Evolutionary conservation across 192 early-diverging fungal species (phyloP).

Genomic region (Dispira parvispora): DNA sequence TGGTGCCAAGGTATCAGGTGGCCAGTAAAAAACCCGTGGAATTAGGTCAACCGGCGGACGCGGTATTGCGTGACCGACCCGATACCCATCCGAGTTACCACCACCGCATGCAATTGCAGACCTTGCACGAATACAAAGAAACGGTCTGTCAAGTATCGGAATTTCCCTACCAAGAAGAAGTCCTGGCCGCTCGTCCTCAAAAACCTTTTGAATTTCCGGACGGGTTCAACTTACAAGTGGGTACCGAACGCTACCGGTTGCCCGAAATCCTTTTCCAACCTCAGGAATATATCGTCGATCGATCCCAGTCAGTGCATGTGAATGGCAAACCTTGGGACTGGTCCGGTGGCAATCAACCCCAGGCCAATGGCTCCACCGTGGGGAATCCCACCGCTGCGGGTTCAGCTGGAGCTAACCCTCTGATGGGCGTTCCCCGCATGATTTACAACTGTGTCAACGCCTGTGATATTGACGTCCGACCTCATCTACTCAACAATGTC

Average conservation of each 20-base stretch:
- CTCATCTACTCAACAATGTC: conserved; percentile 60
- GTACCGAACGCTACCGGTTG: conserved; percentile 56
- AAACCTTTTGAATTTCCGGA: conserved; percentile 91
- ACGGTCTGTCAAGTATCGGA: conserved; percentile 75
- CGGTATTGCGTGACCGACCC: conserved; percentile 31
- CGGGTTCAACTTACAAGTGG: conserved; percentile 76
- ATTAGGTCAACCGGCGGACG: conserved; percentile 41
- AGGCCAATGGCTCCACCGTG: background rate
- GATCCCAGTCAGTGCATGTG: background rate
- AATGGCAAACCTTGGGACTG: conserved; percentile 2
- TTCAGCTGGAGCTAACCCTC: background rate
- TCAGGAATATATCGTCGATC: conserved; percentile 31
- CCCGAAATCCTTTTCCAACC: conserved; percentile 85
- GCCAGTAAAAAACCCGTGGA: conserved; percentile 57
- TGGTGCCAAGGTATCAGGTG: conserved; percentile 75
- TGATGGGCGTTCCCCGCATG: conserved; percentile 52
- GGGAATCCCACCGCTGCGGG: background rate
- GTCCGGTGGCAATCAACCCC: too few relatives aligned
- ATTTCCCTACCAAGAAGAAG: background rate
- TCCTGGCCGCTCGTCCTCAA: conserved; percentile 37
- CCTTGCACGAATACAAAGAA: conserved; percentile 89
- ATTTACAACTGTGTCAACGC: conserved; percentile 48
- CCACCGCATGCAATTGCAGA: conserved; percentile 51
- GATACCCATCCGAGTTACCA: conserved; percentile 50
- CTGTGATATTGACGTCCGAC: conserved; percentile 81